Percentiles rank a stretch among this genome's conserved stretches.
Evolutionary conservation across 805 yeast genomes (phyloP).

Genomic region (Ogataea parapolymorpha): DNA sequence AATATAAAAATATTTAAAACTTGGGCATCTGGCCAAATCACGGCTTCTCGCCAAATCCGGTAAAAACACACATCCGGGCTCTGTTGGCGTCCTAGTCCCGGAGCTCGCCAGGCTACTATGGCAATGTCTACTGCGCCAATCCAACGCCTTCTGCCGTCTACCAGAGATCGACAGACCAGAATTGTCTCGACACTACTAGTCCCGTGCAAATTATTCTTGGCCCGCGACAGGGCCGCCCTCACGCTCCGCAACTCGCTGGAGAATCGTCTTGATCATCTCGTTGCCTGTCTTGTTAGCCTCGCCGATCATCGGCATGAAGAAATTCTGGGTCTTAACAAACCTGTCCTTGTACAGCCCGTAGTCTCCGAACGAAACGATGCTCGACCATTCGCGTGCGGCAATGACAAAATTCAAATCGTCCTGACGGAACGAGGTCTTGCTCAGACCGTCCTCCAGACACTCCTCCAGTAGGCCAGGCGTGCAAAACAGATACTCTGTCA

Average conservation of each 20-base stretch:
- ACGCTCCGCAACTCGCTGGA: constrained; percentile 33
- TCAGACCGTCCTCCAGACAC: constrained; percentile 68
- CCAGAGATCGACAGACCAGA: background rate
- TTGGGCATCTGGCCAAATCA: background rate
- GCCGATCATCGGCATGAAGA: constrained; percentile 80
- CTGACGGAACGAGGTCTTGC: constrained; percentile 65
- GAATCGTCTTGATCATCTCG: constrained; percentile 85
- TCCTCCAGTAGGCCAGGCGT: constrained; percentile 79
- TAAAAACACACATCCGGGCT: background rate
- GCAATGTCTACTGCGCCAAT: too few species aligned
- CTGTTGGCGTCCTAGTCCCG: too few species aligned
- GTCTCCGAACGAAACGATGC: constrained; percentile 70
- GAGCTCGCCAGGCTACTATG: too few species aligned
- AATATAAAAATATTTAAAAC: constrained; percentile 1
- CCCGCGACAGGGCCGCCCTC: constrained; percentile 9
- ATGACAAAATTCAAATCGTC: constrained; percentile 92
- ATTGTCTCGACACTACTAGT: background rate
- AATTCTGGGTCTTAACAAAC: constrained; percentile 78
- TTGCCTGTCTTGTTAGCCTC: constrained; percentile 89
- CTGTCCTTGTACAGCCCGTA: constrained; percentile 65
- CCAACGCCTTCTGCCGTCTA: background rate
- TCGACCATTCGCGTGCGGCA: constrained; percentile 89
- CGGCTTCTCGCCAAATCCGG: background rate
- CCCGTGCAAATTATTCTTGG: background rate
- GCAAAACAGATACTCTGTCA: constrained; percentile 86